Base-by-base conservation (phyloP, 164 flowering plant genomes). In the Liriodendron chinense region DNA sequence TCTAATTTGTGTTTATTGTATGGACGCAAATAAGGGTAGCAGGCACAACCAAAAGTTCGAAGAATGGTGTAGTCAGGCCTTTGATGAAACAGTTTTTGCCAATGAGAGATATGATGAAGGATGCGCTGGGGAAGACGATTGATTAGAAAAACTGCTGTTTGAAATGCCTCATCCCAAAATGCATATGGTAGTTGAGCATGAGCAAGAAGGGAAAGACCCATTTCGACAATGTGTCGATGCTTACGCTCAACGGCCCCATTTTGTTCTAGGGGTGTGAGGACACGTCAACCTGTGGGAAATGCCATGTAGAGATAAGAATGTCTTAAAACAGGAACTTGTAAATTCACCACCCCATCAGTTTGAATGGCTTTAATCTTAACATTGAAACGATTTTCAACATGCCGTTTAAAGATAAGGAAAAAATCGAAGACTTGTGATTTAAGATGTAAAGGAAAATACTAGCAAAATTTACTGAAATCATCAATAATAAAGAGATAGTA, bases 171-270 rank as follows among this genome's bases (percentile, higher is more conserved):
- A 12, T 49, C 20, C 64, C 47, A 70, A 50, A 49, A 70, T 0
- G 14, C 0, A 1, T n/a, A 0, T 7, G 73, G 63, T 8, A 73
- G 28, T 12, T 21, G 12, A 1, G 4, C 49, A 22, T 73, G 69
- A 48, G 12, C 22, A 20, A 73, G 8, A 1, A 56, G n/a, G 3
- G 75, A 12, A 7, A 65, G 61, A 10, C 62, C 75, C 20, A 65
- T 5, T 12, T 73, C 63, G 5, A 18, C 16, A 9, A 73, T 13
- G 13, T 47, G 47, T 10, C 47, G 21, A 13, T 73, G 75, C 20
- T 73, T 73, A 0, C 75, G 7, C 20, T 73, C 57, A 0, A 9
- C 69, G 3, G 21, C 14, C 21, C 69, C 75, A 65, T 73, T 73
- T 48, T 73, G 70, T 16, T 63, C n/a, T 10, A 22, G 69, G 75